Evolutionary conservation across 495 filamentous ascomycete genomes (phyloP).

Genomic region (Daldinia bambusicola): DNA sequence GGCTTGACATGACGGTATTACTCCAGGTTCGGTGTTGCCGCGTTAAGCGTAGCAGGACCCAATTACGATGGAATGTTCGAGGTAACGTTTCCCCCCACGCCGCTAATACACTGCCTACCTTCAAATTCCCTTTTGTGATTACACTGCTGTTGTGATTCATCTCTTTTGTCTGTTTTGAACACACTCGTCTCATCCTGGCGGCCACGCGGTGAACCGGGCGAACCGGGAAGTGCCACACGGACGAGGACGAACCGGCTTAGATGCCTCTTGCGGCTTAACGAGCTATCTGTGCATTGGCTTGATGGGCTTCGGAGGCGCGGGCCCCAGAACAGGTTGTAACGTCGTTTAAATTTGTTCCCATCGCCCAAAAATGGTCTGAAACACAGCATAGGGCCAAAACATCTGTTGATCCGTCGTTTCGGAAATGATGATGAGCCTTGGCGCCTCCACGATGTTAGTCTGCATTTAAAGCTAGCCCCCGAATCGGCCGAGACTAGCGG

Average conservation of each 20-base stretch:
- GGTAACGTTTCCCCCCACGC: not conserved
- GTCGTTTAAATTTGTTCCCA: conserved; percentile 29
- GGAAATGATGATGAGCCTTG: conserved; percentile 47
- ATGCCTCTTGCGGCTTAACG: conserved; percentile 10
- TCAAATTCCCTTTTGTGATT: no score
- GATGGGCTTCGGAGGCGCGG: not conserved
- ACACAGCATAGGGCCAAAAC: conserved; percentile 24
- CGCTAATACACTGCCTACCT: not conserved
- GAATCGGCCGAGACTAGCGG: conserved; percentile 42
- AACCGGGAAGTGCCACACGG: not conserved
- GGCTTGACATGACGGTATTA: no score
- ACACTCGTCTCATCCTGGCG: conserved; percentile 5
- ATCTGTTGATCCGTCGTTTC: conserved; percentile 34
- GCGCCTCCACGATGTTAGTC: conserved; percentile 24
- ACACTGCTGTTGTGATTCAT: not conserved
- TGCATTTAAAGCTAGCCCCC: conserved; percentile 17
- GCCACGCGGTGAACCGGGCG: not conserved
- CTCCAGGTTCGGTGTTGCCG: conserved; percentile 7
- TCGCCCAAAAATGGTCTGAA: conserved; percentile 32
- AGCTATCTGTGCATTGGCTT: not conserved
- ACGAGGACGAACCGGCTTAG: not conserved
- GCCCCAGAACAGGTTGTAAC: conserved; percentile 28
- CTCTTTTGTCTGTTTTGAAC: not conserved
- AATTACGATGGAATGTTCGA: not conserved
- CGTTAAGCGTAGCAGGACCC: not conserved